Conservation (phyloP, 192 early-diverging fungal species). For the Phycomyces blakesleeanus region DNA sequence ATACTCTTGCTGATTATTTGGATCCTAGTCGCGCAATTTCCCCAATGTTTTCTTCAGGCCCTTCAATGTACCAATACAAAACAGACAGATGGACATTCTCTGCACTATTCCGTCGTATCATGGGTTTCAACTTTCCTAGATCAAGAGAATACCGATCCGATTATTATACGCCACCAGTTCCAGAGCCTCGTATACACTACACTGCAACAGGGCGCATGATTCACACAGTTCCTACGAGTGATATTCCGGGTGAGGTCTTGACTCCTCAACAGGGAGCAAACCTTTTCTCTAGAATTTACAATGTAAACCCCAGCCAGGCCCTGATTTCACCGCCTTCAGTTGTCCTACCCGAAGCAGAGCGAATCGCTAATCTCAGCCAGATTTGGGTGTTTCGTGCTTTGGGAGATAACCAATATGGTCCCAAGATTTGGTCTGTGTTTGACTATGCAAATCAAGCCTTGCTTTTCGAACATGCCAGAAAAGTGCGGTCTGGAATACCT, state of each 20-base stretch:
- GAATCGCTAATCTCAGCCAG: not conserved
- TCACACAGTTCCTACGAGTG: too few species aligned
- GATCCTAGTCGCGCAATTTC: not conserved
- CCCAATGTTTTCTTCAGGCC: not conserved
- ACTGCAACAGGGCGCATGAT: too few species aligned
- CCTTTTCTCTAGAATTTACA: too few species aligned
- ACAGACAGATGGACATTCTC: too few species aligned
- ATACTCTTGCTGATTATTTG: not conserved
- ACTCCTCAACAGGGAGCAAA: too few species aligned
- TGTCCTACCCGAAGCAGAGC: not conserved
- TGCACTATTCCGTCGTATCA: too few species aligned
- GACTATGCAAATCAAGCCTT: slow-evolving; percentile 3
- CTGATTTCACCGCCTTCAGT: not conserved
- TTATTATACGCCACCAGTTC: not conserved
- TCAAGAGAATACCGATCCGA: not conserved
- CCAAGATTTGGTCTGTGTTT: slow-evolving; percentile 1
- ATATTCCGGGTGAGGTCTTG: too few species aligned
- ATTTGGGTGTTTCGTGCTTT: slow-evolving; percentile 2
- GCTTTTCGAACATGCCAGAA: slow-evolving; percentile 1
- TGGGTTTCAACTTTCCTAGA: too few species aligned
- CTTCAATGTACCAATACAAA: too few species aligned
- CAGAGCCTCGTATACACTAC: too few species aligned
- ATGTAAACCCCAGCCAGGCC: too few species aligned
- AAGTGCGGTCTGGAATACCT: not conserved
- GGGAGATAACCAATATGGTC: not conserved